Base-by-base conservation (phyloP, 306 rosid species). In the Adenanthera pavonina region DNA sequence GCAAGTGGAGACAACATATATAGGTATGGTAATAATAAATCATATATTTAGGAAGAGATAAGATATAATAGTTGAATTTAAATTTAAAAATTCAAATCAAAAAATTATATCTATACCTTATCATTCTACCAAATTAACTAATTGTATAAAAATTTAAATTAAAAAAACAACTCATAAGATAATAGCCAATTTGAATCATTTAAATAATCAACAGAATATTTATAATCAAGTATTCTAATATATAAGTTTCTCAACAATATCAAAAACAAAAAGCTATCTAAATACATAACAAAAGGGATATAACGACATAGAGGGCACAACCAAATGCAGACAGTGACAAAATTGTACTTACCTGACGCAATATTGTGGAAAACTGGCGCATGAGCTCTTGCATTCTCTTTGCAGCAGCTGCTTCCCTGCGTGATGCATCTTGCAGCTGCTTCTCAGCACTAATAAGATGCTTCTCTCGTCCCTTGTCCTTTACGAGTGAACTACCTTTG, bases 301-400 rank as follows among this genome's bases (percentile, higher is more conserved):
- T 46, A 69, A 44, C 20, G 3, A 48, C 12, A 25, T 46, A 20
- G 40, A 19, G 11, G 56, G 40, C 59, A 69, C 20, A 69, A 46
- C 74, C 19, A 69, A 46, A 44, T 25, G 19, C 38, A 43, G 20
- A 14, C 19, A 30, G 49, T 15, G 17, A 40, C 30, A 7, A 40
- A 56, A 17, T 61, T 19, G 70, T 33, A 25, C 84, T 80, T 84
- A 84, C 98, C 97, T 94, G 96, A 56, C 76, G 87, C 76, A 92
- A 82, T 72, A 94, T 89, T 17, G 85, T 78, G 35, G 88, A 85
- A 75, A 88, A 94, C 33, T 86, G 93, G 66, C 84, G 91, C 89
- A 92, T 92, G 49, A 91, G 85, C 78, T 91, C 94, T 77, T 86
- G 92, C 92, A 86, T 92, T 87, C 89, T 86, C 86, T 87, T 86